These are phyloP conservation scores for Syzygium aromaticum DNA, from an alignment of 345 rosid genomes.

Conservation along the genomic window DNA sequence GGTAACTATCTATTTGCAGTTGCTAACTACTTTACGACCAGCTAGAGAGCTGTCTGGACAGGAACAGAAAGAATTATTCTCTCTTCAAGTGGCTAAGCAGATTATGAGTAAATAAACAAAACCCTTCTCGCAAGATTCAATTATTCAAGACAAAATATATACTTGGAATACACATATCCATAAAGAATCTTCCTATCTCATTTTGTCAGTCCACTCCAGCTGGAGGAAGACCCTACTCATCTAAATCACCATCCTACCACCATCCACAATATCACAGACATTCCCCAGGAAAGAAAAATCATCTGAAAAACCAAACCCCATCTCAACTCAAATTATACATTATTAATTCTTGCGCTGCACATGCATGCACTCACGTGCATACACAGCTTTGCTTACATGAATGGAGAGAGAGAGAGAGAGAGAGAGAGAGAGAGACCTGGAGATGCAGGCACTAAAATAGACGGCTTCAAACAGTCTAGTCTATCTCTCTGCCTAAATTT, in stretches of 20 bases:
- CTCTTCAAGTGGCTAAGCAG: slow-evolving; percentile 16
- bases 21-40: slow-evolving; percentile 9
- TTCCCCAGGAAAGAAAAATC: background rate
- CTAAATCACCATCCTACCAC: background rate
- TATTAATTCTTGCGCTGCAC: background rate
- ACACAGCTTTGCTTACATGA: background rate
- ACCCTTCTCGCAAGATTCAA: slow-evolving; percentile 6
- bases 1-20: background rate
- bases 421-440: background rate
- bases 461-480: slow-evolving; percentile 18
- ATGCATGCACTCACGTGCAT: background rate
- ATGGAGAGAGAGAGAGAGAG: background rate
- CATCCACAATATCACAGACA: background rate
- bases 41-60: slow-evolving; percentile 10
- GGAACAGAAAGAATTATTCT: slow-evolving; percentile 27
- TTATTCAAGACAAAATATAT: slow-evolving; percentile 7
- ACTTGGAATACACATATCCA: slow-evolving; percentile 9
- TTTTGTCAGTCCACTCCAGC: slow-evolving; percentile 15
- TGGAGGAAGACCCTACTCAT: slow-evolving; percentile 17
- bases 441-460: slow-evolving; percentile 21
- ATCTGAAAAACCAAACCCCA: background rate
- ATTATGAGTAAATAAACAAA: slow-evolving; percentile 10
- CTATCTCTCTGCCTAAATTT: background rate
- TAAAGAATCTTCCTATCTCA: slow-evolving; percentile 34
- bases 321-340: background rate